Conservation (phyloP, 805 yeast species). For the Candida verbasci region DNA sequence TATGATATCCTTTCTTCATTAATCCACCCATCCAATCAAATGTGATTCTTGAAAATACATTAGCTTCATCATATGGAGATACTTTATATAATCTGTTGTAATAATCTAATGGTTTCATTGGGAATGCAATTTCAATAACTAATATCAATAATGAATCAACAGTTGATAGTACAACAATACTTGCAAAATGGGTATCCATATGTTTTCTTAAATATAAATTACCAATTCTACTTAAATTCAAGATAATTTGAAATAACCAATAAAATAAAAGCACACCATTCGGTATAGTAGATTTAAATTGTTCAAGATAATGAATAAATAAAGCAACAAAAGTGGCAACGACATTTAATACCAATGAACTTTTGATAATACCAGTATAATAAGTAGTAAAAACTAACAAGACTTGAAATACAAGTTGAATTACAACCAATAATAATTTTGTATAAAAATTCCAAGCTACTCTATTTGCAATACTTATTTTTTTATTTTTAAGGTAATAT, state of each 20-base stretch:
- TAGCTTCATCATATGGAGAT: slow-evolving; percentile 53
- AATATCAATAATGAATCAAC: slow-evolving; percentile 40
- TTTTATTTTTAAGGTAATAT: slow-evolving; percentile 22
- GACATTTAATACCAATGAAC: slow-evolving; percentile 24
- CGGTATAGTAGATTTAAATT: slow-evolving; percentile 59
- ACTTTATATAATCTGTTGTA: slow-evolving; percentile 11
- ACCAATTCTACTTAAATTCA: slow-evolving; percentile 42
- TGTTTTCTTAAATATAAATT: slow-evolving; percentile 36
- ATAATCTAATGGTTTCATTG: slow-evolving; percentile 21
- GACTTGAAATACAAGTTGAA: slow-evolving; percentile 37
- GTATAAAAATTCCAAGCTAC: slow-evolving; percentile 36
- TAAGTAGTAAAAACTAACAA: slow-evolving; percentile 13
- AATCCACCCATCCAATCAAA: slow-evolving; percentile 90
- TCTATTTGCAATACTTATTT: slow-evolving; percentile 22
- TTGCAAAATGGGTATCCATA: slow-evolving; percentile 15
- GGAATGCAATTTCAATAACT: slow-evolving; percentile 39
- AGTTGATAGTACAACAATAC: slow-evolving; percentile 26
- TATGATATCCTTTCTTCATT: slow-evolving; percentile 72
- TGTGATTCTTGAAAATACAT: slow-evolving; percentile 70
- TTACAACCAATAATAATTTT: slow-evolving; percentile 35
- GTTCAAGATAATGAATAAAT: slow-evolving; percentile 66
- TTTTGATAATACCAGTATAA: slow-evolving; percentile 20
- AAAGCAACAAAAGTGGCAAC: slow-evolving; percentile 49
- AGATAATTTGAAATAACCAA: slow-evolving; percentile 61
- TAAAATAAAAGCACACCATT: slow-evolving; percentile 65